Conservation (phyloP, 140 eudicot species). For the Erigeron philadelphicus region DNA sequence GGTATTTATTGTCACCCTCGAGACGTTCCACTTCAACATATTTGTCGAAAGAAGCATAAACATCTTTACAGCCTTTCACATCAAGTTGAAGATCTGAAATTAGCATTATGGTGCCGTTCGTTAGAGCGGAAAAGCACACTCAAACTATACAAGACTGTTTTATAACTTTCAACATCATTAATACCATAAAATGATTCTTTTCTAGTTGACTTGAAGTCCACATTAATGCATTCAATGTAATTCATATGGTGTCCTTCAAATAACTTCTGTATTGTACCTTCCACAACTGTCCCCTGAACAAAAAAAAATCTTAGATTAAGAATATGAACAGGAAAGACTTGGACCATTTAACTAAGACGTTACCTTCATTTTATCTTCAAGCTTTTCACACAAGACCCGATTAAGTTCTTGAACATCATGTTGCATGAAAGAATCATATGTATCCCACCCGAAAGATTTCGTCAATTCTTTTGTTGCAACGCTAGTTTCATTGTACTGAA, state of each 20-base stretch:
- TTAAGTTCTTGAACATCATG: conserved; percentile 98
- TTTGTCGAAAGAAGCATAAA: conserved; percentile 98
- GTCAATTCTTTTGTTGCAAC: conserved; percentile 96
- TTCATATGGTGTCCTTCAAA: conserved; percentile 99
- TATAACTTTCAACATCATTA: conserved; percentile 8
- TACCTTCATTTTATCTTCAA: conserved; percentile 99
- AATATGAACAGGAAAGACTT: conserved; percentile 5
- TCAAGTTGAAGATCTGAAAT: conserved; percentile 96
- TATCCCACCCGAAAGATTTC: conserved; percentile 97
- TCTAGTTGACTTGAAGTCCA: conserved; percentile 90
- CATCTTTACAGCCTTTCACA: conserved; percentile 95
- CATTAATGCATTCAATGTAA: conserved; percentile 84
- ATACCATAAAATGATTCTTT: conserved; percentile 95
- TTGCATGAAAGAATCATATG: conserved; percentile 94
- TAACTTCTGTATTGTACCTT: conserved; percentile 91
- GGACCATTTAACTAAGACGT: conserved; percentile 1
- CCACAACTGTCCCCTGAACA: conserved; percentile 92
- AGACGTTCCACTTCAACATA: conserved; percentile 94
- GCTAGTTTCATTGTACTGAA: conserved; percentile 83
- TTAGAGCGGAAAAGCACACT: background rate
- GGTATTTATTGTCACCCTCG: conserved; percentile 94
- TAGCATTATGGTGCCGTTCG: conserved; percentile 14
- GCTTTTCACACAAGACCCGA: conserved; percentile 86
- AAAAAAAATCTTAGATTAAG: conserved; percentile 26
- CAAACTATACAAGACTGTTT: conserved; percentile 1